Base-by-base conservation (phyloP, 768 basidiomycete genomes). In the Austroboletus eburneus region DNA sequence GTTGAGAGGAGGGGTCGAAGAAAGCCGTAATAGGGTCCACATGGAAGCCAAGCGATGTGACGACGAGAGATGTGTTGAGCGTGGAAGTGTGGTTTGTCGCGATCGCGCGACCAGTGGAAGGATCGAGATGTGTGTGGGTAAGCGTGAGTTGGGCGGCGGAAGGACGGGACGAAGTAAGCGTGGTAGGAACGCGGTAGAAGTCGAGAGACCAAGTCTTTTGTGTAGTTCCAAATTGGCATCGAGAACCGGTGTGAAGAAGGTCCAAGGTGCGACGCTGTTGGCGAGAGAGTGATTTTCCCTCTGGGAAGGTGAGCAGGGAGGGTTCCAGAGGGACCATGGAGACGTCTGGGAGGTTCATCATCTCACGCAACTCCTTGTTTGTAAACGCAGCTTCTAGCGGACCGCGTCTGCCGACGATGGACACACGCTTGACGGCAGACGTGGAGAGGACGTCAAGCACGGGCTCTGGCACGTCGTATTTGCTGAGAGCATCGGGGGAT, bases 311-410 rank as follows among this genome's bases (percentile, higher is more conserved):
- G 39, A 85, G 69, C 14, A 81, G 60, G 14, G 65, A 59, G 1
- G 72, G 68, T 3, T 73, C 67, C 9, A 91, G 67, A 7, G 86
- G 87, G 21, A 74, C 65, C 76, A 94, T 83, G 21, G 80, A 72
- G 0, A 81, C 81, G 39, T 83, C 79, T 0, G 79, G 75, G 25
- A 90, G 62, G 13, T 57, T 60, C 54, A 79, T 77, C 72, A 97
- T 77, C 68, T 98, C 95, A 20, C 95, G 74, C 4, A 96, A 74
- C 65, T 99, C 95, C 64, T 97, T 97, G 27, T 85, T 82, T 4
- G 93, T 92, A 60, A 93, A 95, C 0, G 90, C 85, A 2, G 88
- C 91, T 61, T 97, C 86, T 7, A 85, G 75, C 0, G 91, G 91
- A 0, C 95, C 94, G 12, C 95, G 78, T 39, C 95, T 74, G 1